Base-by-base conservation (phyloP, 2,329 filamentous ascomycete genomes). In the Colletotrichum sidae region DNA sequence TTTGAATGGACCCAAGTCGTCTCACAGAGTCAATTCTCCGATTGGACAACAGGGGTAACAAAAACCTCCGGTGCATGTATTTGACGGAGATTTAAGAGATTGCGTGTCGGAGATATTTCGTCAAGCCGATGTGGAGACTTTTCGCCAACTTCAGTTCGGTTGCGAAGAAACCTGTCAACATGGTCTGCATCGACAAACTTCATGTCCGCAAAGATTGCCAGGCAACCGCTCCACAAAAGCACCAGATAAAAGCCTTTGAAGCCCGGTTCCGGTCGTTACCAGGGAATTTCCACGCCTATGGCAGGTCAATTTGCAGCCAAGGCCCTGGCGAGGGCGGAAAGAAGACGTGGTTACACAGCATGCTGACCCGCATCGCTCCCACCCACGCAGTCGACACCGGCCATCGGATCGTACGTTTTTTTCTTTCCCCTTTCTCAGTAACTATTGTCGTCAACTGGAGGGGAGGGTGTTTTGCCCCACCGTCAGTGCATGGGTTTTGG, bases 11-110 rank as follows among this genome's bases (percentile, higher is more conserved):
- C n/a, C 61, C 57, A 65, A 55, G 8, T 35, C 57, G 53, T 45
- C 41, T 49, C 47, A 49, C 38, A 46, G 53, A 13, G 33, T 62
- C 58, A 66, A 63, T 57, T 66, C 53, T 63, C 63, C 63, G 63
- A 66, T 66, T 66, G 63, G 63, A 13, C 42, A 15, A 37, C 58
- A 66, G 63, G 63, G 55, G 42, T 46, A 6, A 25, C 39, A 62
- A 63, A 66, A 66, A 66, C 35, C 42, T 57, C 63, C 63, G 63
- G 63, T 57, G 63, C 63, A 63, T 57, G 25, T 25, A 63, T 53
- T 57, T 44, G 47, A 66, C 53, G 63, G 63, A 66, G 63, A 66
- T 57, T 66, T 65, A 42, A 49, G 37, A 42, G 25, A 59, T 54
- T 56, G 63, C 63, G 37, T 66, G 63, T 63, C 53, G 52, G 46